These are phyloP conservation scores for Radiomyces spectabilis DNA, from an alignment of 192 early-diverging fungal species.

Conservation along the genomic window DNA sequence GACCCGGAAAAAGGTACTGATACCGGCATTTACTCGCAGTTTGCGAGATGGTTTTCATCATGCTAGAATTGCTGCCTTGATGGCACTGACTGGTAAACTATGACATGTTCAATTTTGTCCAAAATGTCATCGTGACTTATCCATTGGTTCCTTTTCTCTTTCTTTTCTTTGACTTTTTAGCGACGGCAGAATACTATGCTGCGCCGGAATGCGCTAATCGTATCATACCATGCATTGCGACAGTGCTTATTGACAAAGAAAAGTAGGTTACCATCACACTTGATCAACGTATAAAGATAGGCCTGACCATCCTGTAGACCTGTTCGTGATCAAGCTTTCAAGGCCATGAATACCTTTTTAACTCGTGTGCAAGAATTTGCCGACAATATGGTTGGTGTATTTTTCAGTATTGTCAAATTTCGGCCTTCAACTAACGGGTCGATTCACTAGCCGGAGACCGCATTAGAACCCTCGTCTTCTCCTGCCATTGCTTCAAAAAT, in stretches of 20 bases:
- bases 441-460: slow-evolving; percentile 23
- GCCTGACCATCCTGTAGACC: slow-evolving; percentile 25
- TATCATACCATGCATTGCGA: slow-evolving; percentile 66
- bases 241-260: slow-evolving; percentile 70
- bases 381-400: slow-evolving; percentile 57
- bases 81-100: slow-evolving; percentile 58
- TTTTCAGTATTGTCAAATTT: no score
- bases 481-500: no score
- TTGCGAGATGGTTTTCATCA: slow-evolving; percentile 86
- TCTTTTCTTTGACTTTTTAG: slow-evolving; percentile 21
- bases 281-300: neutral
- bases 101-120: no score
- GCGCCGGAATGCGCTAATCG: slow-evolving; percentile 61
- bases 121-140: neutral
- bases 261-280: slow-evolving; percentile 38
- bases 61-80: slow-evolving; percentile 75
- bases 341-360: slow-evolving; percentile 60
- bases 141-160: neutral
- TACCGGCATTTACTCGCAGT: slow-evolving; percentile 75
- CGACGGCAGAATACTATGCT: slow-evolving; percentile 65
- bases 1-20: slow-evolving; percentile 75
- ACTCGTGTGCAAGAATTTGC: slow-evolving; percentile 60
- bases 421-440: no score
- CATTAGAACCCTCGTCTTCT: slow-evolving; percentile 13
- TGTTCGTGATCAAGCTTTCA: slow-evolving; percentile 81